Base-by-base conservation (phyloP, 2,329 filamentous ascomycete species). In the Teratosphaeria pseudoeucalypti region DNA sequence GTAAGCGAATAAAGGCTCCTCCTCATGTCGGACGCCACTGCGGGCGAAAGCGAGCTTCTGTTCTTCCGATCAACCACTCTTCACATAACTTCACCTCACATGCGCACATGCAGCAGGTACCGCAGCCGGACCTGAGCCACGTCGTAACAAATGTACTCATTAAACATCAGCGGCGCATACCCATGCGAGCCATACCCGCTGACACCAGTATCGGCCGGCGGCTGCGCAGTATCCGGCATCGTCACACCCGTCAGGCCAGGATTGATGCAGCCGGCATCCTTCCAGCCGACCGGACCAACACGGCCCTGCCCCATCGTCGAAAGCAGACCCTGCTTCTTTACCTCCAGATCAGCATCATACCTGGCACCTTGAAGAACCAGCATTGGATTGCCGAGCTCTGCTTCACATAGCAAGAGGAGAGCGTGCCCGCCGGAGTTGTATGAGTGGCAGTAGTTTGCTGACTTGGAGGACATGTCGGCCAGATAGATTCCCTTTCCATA, bases 401-500 rank as follows among this genome's bases (percentile, higher is more conserved):
- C 90, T 68, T 95, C 90, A 67, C 90, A 95, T 1, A 96, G 84
- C 19, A 96, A 80, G 3, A 95, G 77, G 2, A 96, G 78, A 0
- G 85, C 90, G 26, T 85, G 83, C 23, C 83, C 82, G n/a, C 81
- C 82, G n/a, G 86, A 88, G 61, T 77, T 80, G 64, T 75, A 71
- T 0, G 63, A 39, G 57, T 73, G 81, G 71, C 89, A 94, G 75
- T 95, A 95, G 66, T 84, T 84, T 16, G 89, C 89, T 2, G 87
- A 90, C 75, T 95, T 95, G 70, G 83, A 87, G 0, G 85, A 87
- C 80, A 91, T 91, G 68, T 95, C 90, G 2, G 90, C 90, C 2
- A 95, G 81, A 70, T 95, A 95, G 54, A 95, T 88, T 53, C 90
- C 90, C 73, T 95, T 95, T 60, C 87, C 90, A 65, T 95, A 95